Evolutionary conservation across 192 early-diverging fungal genomes (phyloP), one percentile per base, ranked within the genome.

Genomic region (Backusella luteola): DNA sequence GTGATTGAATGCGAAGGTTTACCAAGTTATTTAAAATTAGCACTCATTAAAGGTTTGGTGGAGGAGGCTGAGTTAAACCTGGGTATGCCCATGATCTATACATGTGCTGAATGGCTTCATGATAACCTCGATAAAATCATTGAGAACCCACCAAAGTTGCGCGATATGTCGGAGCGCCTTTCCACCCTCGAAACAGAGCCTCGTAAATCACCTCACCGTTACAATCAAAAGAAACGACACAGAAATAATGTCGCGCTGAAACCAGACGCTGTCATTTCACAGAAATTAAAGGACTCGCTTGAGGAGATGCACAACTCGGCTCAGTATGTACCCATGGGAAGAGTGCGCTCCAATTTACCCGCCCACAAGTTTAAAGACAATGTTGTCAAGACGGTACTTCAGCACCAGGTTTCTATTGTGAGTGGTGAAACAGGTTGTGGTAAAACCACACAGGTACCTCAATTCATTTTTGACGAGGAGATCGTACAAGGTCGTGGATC

Each of bases 391-490:
- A 66, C 86, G 0, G 74, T 94, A 12, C 29, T 71, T 4, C 34
- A 68, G 17, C 46, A 91, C 73, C 90, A 89, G 68, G 90, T 95
- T 6, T 76, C 93, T 17, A 89, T 95, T 74, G 85, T 95, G 6
- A 92, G 87, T 53, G 94, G 94, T 46, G 94, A 93, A 79, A 95
- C 94, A 7, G 93, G 93, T 79, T 79, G 87, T 75, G 89, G 90
- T 76, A 93, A 91, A 82, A 91, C 87, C 41, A 95, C 94, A 1
- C 94, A 95, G 76, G 88, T 94, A 39, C 94, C 94, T 17, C 94
- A 95, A 71, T 95, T 93, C 75, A 75, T 95, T n/a, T 72, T 92
- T 0, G 93, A 95, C 75, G 56, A 84, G n/a, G 83, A 85, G 56
- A 85, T 95, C 12, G 78, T 73, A 21, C 35, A 66, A 26, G 79